Conservation (phyloP, 164 flowering plant species). For the Magnolia officinalis region DNA sequence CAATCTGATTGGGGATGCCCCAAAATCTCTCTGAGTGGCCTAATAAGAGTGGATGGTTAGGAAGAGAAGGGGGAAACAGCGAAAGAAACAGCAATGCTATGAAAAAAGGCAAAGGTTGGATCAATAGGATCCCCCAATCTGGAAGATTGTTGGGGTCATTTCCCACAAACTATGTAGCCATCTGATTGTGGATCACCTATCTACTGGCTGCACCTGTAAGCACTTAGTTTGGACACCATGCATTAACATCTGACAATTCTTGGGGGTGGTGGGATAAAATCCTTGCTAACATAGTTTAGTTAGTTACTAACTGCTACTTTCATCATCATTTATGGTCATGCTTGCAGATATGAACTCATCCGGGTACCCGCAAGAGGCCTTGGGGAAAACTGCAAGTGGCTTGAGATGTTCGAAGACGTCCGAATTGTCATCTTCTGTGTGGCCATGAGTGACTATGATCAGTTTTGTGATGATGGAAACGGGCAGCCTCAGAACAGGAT, state of each 20-base stretch:
- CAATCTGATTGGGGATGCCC: too few species aligned
- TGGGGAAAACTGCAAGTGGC: conserved; percentile 91
- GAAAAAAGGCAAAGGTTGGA: too few species aligned
- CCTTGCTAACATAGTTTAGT: background rate
- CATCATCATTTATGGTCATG: background rate
- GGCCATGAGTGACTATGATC: conserved; percentile 72
- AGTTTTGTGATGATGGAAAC: conserved; percentile 41
- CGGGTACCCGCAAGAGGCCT: conserved; percentile 74
- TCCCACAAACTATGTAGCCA: too few species aligned
- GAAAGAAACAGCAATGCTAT: too few species aligned
- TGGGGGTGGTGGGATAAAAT: background rate
- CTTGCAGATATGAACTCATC: conserved; percentile 74
- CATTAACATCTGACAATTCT: background rate
- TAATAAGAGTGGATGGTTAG: too few species aligned
- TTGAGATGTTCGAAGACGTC: conserved; percentile 96
- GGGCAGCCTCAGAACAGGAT: conserved; percentile 66
- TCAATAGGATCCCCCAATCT: too few species aligned
- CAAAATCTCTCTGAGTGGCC: too few species aligned
- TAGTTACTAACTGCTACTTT: background rate
- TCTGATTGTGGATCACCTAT: background rate
- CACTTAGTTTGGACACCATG: background rate
- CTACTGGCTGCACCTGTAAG: background rate
- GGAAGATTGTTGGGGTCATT: too few species aligned
- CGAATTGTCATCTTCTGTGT: conserved; percentile 80
- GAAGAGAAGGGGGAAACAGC: too few species aligned